Evolutionary conservation across 176 grass and related monocot genomes (phyloP).

Genomic region (Zea luxurians): DNA sequence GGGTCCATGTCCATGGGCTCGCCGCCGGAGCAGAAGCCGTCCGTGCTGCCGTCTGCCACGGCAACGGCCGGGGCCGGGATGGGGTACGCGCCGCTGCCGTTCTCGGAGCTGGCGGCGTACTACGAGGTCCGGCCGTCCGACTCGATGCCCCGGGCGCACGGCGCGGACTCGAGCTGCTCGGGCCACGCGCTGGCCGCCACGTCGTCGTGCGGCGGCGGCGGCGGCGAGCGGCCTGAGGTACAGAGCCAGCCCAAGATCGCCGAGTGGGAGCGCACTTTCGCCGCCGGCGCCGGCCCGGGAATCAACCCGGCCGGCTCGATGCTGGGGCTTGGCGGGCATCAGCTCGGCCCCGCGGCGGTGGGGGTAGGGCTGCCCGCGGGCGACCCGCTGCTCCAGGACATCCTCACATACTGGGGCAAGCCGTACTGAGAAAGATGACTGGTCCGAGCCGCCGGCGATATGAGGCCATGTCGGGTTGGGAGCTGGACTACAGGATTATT

Average conservation of each 20-base stretch:
- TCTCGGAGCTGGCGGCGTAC: conserved; percentile 48
- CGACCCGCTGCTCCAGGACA: conserved; percentile 60
- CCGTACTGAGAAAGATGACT: conserved; percentile 41
- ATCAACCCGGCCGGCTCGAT: conserved; percentile 28
- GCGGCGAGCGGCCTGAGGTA: conserved; percentile 55
- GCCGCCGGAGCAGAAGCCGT: conserved; percentile 54
- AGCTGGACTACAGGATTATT: not conserved
- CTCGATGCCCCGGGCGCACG: conserved; percentile 59
- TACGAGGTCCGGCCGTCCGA: conserved; percentile 56
- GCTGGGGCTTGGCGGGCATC: conserved; percentile 24
- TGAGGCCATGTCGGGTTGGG: not conserved
- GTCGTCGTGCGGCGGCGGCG: conserved; percentile 36
- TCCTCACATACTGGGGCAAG: conserved; percentile 64
- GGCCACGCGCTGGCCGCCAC: conserved; percentile 50
- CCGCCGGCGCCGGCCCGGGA: not conserved
- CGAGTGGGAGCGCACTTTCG: conserved; percentile 58
- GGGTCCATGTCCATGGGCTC: conserved; percentile 23
- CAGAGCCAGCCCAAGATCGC: conserved; percentile 63
- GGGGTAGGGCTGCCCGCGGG: not conserved
- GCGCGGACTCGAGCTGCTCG: conserved; percentile 65
- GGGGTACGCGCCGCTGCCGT: conserved; percentile 33
- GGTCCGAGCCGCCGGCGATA: conserved; percentile 30
- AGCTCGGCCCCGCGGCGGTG: conserved; percentile 19
- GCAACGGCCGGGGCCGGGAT: not conserved
- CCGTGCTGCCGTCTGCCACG: not conserved